Evolutionary conservation across 148 eudicot species (phyloP), one percentile per base, ranked within the genome.

Genomic region (Linanthus parryae): DNA sequence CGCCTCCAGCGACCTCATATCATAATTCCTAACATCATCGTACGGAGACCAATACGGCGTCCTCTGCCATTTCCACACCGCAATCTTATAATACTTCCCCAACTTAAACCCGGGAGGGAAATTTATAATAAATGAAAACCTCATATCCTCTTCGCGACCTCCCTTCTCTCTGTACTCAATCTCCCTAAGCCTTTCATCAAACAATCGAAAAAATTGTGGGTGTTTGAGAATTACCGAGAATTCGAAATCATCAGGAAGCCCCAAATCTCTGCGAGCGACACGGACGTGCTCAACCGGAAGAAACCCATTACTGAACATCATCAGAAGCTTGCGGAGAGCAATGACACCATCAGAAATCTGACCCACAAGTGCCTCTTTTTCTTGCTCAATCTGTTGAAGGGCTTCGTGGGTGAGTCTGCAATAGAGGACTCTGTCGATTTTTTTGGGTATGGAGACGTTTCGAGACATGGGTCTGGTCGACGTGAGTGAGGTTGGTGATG

Each of bases 1-100:
- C 8, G 99, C 99, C 80, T 92, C 99, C 2, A 71, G 43, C 2
- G 99, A 87, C 62, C 99, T 71, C 94, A 87, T 50, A 56, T 92
- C 99, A 58, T 84, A 88, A 37, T 83, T 94, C 1, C 84, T 77
- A 15, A 94, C 62, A 65, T 94, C 86, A 62, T 88, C 99, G 56
- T 94, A 94, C 0, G 95, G 99, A 5, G 96, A 84, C 99, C 99
- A 94, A 67, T 94, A 94, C 1, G 99, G 99, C 62, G 88, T 28
- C 62, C 99, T 55, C 62, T 94, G 99, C 99, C 99, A 94, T 51
- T 84, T 88, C 99, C 99, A 88, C 62, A 94, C 74, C 4, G 85
- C 99, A 69, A 88, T 88, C 63, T 75, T 94, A 53, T 67, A 94
- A 56, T 84, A 88, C 73, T 92, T 92, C 8, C 84, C 80, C 17